Conservation (phyloP, 1,284 basidiomycete species). For the Naganishia albida region DNA sequence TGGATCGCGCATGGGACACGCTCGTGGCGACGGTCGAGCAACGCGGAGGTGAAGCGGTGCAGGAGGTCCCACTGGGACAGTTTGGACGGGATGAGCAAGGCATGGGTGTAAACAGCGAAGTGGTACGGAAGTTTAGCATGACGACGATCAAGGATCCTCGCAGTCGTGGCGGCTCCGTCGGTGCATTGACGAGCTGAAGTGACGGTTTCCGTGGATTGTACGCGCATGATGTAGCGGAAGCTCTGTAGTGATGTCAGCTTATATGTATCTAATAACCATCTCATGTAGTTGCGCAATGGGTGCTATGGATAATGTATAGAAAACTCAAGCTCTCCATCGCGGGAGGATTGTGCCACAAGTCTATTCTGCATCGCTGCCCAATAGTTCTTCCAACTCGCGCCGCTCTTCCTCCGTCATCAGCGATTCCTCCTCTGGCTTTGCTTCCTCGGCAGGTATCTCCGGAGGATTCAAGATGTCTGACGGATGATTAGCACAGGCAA, state of each 20-base stretch:
- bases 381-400: conserved; percentile 70
- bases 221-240: too few species aligned
- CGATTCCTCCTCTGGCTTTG: conserved; percentile 31
- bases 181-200: too few species aligned
- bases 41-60: conserved; percentile 1
- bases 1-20: conserved; percentile 44
- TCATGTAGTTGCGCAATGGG: too few species aligned
- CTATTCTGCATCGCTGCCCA: conserved; percentile 25
- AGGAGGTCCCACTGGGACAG: neutral
- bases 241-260: too few species aligned
- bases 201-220: too few species aligned
- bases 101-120: conserved; percentile 5
- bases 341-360: neutral
- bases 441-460: conserved; percentile 39
- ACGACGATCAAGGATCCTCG: conserved; percentile 13
- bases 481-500: neutral
- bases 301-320: too few species aligned
- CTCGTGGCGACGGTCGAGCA: conserved; percentile 34
- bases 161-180: conserved; percentile 10
- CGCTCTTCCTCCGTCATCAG: conserved; percentile 53
- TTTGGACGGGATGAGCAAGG: neutral
- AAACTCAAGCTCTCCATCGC: too few species aligned
- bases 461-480: conserved; percentile 48
- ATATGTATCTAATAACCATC: too few species aligned
- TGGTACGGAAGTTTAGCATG: conserved; percentile 22